Conservation (phyloP, 2,329 filamentous ascomycete genomes). For the Chrysoporthe deuterocubensis region DNA sequence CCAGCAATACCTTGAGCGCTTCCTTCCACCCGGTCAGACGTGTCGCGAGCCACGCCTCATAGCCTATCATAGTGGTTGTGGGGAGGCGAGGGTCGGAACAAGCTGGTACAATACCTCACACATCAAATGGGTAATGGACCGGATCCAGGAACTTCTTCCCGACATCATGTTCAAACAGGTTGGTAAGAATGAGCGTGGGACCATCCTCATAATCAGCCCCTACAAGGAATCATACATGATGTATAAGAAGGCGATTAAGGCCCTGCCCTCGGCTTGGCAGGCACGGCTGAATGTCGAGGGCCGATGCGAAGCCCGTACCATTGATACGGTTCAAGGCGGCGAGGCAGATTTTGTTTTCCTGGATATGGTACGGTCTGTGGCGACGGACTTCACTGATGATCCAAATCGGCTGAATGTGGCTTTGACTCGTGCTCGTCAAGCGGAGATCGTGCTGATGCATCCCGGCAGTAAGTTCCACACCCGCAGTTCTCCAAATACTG, state of each 20-base stretch:
- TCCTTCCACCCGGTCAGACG: constrained; percentile 22
- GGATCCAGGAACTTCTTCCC: constrained; percentile 37
- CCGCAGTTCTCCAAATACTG: neutral
- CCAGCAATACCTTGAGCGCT: constrained; percentile 28
- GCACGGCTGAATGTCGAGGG: constrained; percentile 34
- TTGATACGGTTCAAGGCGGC: constrained; percentile 47
- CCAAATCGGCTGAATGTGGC: constrained; percentile 46
- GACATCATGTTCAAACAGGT: constrained; percentile 38
- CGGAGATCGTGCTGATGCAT: constrained; percentile 48
- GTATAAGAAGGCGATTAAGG: constrained; percentile 34
- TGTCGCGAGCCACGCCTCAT: constrained; percentile 42
- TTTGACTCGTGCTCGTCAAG: constrained; percentile 45
- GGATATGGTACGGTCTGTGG: constrained; percentile 45
- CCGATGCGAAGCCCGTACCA: constrained; percentile 43
- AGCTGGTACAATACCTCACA: constrained; percentile 46
- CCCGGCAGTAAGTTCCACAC: constrained; percentile 23
- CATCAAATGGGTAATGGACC: constrained; percentile 40
- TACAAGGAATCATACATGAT: constrained; percentile 42
- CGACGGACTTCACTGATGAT: constrained; percentile 47
- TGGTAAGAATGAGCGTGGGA: constrained; percentile 34
- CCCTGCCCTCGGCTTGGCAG: constrained; percentile 35
- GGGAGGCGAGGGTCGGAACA: constrained; percentile 31
- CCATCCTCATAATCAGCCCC: constrained; percentile 45
- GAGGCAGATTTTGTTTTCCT: constrained; percentile 48
- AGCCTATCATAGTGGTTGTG: constrained; percentile 29